These are phyloP conservation scores for Lasiosphaeria miniovina DNA, from an alignment of 495 filamentous ascomycete genomes.

Conservation along the genomic window DNA sequence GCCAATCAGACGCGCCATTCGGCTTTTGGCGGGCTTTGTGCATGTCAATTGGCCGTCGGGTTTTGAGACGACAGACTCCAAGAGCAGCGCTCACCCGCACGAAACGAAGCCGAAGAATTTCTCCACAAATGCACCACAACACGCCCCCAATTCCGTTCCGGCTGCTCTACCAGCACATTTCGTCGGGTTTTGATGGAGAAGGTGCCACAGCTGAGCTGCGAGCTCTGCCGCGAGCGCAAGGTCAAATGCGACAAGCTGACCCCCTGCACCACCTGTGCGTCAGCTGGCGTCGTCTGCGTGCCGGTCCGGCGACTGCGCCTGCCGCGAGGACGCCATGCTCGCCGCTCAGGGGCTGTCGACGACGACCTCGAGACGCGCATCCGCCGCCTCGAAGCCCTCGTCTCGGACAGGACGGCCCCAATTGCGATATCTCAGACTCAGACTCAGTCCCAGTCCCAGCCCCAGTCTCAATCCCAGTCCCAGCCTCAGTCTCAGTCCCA, in stretches of 20 bases:
- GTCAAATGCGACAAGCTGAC: neutral
- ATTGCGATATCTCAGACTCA: too few relatives aligned
- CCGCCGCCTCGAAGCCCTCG: neutral
- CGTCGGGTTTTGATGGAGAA: neutral
- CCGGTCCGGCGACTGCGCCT: neutral
- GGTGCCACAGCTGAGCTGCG: neutral
- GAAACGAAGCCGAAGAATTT: neutral
- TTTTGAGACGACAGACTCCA: neutral
- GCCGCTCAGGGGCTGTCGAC: neutral
- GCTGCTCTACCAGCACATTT: too few relatives aligned
- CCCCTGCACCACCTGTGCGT: neutral
- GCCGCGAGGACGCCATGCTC: neutral
- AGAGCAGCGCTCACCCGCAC: neutral
- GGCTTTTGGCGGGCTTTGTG: neutral
- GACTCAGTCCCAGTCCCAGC: neutral
- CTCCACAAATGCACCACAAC: too few relatives aligned
- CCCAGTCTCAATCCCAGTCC: neutral
- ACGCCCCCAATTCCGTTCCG: too few relatives aligned
- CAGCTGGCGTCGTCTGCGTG: neutral
- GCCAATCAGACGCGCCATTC: neutral
- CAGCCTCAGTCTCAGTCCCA: too few relatives aligned
- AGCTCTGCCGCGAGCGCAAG: conserved; percentile 1
- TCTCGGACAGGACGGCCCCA: neutral
- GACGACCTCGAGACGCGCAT: neutral
- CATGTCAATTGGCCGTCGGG: neutral